These are phyloP conservation scores for Clarireedia homoeocarpa DNA, from an alignment of 2,329 filamentous ascomycete genomes.

Conservation along the genomic window DNA sequence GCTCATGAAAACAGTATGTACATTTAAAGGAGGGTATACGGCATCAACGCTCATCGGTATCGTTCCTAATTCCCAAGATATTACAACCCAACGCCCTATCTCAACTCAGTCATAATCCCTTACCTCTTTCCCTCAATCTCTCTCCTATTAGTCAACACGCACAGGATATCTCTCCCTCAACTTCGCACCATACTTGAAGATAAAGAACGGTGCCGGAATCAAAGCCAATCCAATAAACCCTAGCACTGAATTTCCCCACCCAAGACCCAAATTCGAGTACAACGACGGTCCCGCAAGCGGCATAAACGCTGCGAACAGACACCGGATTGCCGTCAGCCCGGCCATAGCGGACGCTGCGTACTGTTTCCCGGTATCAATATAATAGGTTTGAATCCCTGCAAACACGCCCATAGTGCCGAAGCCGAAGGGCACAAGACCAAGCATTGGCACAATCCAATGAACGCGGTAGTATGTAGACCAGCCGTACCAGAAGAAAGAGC, in stretches of 20 bases:
- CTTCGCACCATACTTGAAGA: not conserved
- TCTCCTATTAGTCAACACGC: not conserved
- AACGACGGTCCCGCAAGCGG: conserved; percentile 40
- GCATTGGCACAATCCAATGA: conserved; percentile 37
- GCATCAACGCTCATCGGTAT: no score
- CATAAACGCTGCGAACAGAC: conserved; percentile 40
- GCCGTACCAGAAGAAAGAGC: conserved; percentile 37
- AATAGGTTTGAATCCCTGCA: conserved; percentile 37
- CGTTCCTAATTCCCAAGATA: not conserved
- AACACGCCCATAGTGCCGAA: conserved; percentile 36
- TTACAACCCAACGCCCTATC: no score
- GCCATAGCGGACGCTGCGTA: conserved; percentile 34
- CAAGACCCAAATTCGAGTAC: conserved; percentile 3
- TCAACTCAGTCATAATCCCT: no score
- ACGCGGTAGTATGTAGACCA: conserved; percentile 36
- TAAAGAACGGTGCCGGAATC: not conserved
- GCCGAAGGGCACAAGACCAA: conserved; percentile 34
- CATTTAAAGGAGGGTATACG: no score
- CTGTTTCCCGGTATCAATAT: conserved; percentile 34
- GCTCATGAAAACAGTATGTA: no score
- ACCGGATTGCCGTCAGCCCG: conserved; percentile 33
- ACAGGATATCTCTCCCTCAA: not conserved
- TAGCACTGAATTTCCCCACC: conserved; percentile 8
- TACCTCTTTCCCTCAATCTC: no score
- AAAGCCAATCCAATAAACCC: conserved; percentile 6